These are phyloP conservation scores for Xylariaceae sp. DNA, from an alignment of 2,329 filamentous ascomycete species.

Conservation along the genomic window DNA sequence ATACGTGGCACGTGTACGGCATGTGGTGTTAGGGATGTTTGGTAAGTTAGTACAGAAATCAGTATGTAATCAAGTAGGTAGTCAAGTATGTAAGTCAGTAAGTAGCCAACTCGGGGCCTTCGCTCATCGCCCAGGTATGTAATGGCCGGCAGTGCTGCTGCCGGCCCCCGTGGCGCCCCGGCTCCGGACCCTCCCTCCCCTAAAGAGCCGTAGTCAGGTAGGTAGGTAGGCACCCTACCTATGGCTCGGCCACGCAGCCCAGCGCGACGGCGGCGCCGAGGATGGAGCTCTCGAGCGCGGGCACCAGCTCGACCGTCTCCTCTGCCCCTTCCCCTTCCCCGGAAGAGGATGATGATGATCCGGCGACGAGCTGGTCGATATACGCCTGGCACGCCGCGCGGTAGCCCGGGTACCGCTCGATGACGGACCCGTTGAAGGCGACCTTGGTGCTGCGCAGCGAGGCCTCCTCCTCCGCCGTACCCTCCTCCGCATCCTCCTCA, in stretches of 20 bases:
- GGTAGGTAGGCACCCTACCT: too few relatives aligned
- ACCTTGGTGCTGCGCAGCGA: slow-evolving; percentile 46
- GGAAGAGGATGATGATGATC: slow-evolving; percentile 21
- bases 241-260: slow-evolving; percentile 31
- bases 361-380: slow-evolving; percentile 50
- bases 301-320: slow-evolving; percentile 51
- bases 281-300: slow-evolving; percentile 66
- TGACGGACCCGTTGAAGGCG: slow-evolving; percentile 73
- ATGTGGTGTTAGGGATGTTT: too few relatives aligned
- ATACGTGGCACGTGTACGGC: too few relatives aligned
- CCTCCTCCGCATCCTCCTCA: slow-evolving; percentile 39
- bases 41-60: too few relatives aligned
- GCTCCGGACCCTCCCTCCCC: too few relatives aligned
- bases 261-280: slow-evolving; percentile 68
- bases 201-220: too few relatives aligned
- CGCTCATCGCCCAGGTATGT: too few relatives aligned
- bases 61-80: too few relatives aligned
- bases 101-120: too few relatives aligned
- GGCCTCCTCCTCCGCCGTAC: slow-evolving; percentile 9
- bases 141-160: too few relatives aligned
- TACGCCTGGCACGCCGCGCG: slow-evolving; percentile 52
- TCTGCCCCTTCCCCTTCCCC: slow-evolving; percentile 7
- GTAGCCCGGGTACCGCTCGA: slow-evolving; percentile 71
- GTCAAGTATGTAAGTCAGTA: too few relatives aligned
- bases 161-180: too few relatives aligned